These are phyloP conservation scores for Paraconiothyrium sp. DNA, from an alignment of 2,329 filamentous ascomycete species.

Conservation along the genomic window DNA sequence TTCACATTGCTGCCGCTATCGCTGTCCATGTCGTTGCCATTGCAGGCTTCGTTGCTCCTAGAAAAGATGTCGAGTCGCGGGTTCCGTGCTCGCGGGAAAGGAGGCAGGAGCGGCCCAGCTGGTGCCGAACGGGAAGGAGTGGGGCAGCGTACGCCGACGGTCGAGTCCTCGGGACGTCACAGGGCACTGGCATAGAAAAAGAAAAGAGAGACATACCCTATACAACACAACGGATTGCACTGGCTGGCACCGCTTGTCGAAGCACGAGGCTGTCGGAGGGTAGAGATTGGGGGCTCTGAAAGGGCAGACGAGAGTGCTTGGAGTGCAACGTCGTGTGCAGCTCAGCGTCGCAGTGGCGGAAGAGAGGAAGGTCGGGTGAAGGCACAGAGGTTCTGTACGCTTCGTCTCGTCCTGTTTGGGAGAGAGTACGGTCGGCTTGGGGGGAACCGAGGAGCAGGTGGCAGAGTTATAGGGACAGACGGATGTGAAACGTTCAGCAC, in stretches of 20 bases:
- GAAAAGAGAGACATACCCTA: slow-evolving; percentile 40
- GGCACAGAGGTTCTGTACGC: slow-evolving; percentile 44
- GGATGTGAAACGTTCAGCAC: slow-evolving; percentile 47
- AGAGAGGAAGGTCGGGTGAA: slow-evolving; percentile 32
- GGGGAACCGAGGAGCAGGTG: slow-evolving; percentile 48
- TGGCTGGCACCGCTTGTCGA: slow-evolving; percentile 28
- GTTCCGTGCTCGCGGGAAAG: background rate
- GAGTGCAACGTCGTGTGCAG: slow-evolving; percentile 36
- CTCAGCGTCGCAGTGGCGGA: slow-evolving; percentile 40
- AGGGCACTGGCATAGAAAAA: slow-evolving; percentile 13
- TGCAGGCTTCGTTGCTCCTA: background rate
- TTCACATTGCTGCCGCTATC: background rate
- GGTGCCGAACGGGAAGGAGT: slow-evolving; percentile 1
- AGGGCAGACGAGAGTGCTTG: slow-evolving; percentile 48
- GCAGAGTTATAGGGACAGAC: slow-evolving; percentile 48
- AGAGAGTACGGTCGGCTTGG: slow-evolving; percentile 47
- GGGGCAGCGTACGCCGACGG: background rate
- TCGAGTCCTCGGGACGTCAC: background rate
- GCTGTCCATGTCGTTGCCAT: background rate
- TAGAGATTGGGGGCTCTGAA: slow-evolving; percentile 43
- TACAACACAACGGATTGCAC: slow-evolving; percentile 32
- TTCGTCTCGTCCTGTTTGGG: slow-evolving; percentile 42
- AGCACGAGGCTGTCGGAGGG: slow-evolving; percentile 39
- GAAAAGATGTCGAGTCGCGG: background rate
- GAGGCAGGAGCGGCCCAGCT: background rate